Conservation (phyloP, 495 filamentous ascomycete species). For the Friedmanniomyces simplex region DNA sequence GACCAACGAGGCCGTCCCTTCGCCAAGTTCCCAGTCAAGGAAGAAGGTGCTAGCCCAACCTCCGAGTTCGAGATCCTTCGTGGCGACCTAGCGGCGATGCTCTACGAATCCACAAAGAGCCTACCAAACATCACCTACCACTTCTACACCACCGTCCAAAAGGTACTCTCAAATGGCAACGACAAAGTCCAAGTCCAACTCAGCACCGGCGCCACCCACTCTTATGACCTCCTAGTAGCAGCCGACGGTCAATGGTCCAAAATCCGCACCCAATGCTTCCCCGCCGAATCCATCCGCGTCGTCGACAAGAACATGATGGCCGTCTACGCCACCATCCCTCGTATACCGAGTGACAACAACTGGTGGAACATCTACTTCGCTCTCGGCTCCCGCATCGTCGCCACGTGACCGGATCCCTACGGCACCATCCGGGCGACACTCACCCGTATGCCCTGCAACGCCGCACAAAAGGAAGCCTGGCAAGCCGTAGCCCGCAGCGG, state of each 20-base stretch:
- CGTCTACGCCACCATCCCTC: conserved; percentile 22
- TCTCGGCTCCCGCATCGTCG: conserved; percentile 20
- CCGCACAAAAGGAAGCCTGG: conserved; percentile 10
- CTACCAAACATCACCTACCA: conserved; percentile 21
- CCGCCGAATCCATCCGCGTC: conserved; percentile 14
- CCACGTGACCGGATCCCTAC: conserved; percentile 22
- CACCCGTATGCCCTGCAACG: conserved; percentile 22
- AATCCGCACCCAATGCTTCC: conserved; percentile 17
- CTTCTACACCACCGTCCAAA: conserved; percentile 40
- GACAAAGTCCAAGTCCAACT: conserved; percentile 29
- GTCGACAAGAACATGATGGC: conserved; percentile 16
- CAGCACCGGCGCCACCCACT: conserved; percentile 22
- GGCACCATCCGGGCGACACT: conserved; percentile 20
- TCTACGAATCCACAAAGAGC: conserved; percentile 34
- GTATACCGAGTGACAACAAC: conserved; percentile 22
- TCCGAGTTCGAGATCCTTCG: conserved; percentile 50
- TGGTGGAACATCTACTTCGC: conserved; percentile 23
- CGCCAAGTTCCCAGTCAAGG: conserved; percentile 31
- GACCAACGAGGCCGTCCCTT: conserved; percentile 38
- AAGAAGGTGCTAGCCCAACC: conserved; percentile 36
- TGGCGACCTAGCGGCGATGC: conserved; percentile 39
- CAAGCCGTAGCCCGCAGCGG: not conserved
- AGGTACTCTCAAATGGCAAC: conserved; percentile 24
- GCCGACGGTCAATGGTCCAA: conserved; percentile 30
- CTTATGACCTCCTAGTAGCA: conserved; percentile 40